Evolutionary conservation across 257 asterid genomes (phyloP), one percentile per base, ranked within the genome.

Genomic region (Solanum clarkiae): DNA sequence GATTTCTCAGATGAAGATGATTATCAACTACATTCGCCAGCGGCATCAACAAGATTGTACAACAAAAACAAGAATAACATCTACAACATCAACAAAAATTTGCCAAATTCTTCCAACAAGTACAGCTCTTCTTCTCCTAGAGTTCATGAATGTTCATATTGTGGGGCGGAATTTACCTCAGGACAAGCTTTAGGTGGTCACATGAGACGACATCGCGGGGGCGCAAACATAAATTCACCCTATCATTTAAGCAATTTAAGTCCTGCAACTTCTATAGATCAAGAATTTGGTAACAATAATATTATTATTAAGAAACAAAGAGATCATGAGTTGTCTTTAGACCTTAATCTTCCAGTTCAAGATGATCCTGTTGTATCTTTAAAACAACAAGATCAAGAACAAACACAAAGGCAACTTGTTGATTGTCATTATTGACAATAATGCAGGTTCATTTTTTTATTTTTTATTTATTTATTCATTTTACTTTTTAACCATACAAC

Each of bases 111-210:
- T 45, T 51, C 47, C 60, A 42, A 45, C 32, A 91, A 91, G 89
- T 56, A 89, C 10, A 60, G 85, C 26, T 59, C 18, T 54, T 85
- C 89, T 3, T 87, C 90, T 10, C 89, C 92, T 3, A 90, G 90
- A 53, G 57, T 91, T 80, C 95, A 92, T 59, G 93, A 86, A 85
- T 92, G 95, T 83, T 90, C 95, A 0, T 88, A 88, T 55, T 92
- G 95, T 71, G 92, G 94, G 79, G 93, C 95, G 5, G 94, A 91
- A 91, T 92, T 92, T 62, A 87, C 92, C 3, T 92, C 94, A 44
- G 95, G 94, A 55, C 95, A 92, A 86, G 95, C 95, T 20, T 89
- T 92, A 56, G 95, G 95, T 3, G 95, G 95, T 12, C 95, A 92
- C 90, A 92, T 92, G 95, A 88, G 95, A 91, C 88, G 92, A 56